Evolutionary conservation across 805 yeast species (phyloP), one percentile per base, ranked within the genome.

Genomic region (Naumovozyma castellii): DNA sequence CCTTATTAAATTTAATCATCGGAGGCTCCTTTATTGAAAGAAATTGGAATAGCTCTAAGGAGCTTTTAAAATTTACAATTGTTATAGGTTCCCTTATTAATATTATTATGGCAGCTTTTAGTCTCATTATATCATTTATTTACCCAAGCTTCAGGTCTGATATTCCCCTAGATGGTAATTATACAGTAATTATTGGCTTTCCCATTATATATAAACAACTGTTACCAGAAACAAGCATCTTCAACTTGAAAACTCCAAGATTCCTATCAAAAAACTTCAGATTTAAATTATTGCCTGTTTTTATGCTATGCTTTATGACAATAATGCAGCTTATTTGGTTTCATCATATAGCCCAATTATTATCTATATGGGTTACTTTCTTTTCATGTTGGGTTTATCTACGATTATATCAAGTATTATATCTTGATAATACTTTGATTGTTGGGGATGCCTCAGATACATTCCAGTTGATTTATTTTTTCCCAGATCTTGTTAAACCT

Each of bases 381-480:
- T 60, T 84, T 36, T 65, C 76, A 2, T 68, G 88, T 14, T 88
- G 90, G 84, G 55, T 64, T 35, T 90, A 86, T 56, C 67, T 88
- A 49, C 71, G 97, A 48, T 88, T 85, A 59, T 78, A 65, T 65
- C 92, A 86, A 34, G 57, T 68, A n/a, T 62, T 79, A 43, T 48
- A 54, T 28, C 61, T 59, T 10, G 53, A 55, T 12, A 54, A 48
- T 27, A 56, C 68, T 18, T 62, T 78, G 9, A 60, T 72, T 19
- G 45, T 47, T 5, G 96, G 97, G 30, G 96, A 87, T 59, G 94
- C 96, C 0, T 79, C 92, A 0, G 96, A 88, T 49, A 82, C 90
- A 1, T 88, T 88, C 66, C 78, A 84, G 40, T 69, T 88, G 45
- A 78, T 80, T 25, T 80, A 81, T 50, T 85, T 88, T 57, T 88